Base-by-base conservation (phyloP, 2,329 filamentous ascomycete species). In the Lecanicillium sp. region DNA sequence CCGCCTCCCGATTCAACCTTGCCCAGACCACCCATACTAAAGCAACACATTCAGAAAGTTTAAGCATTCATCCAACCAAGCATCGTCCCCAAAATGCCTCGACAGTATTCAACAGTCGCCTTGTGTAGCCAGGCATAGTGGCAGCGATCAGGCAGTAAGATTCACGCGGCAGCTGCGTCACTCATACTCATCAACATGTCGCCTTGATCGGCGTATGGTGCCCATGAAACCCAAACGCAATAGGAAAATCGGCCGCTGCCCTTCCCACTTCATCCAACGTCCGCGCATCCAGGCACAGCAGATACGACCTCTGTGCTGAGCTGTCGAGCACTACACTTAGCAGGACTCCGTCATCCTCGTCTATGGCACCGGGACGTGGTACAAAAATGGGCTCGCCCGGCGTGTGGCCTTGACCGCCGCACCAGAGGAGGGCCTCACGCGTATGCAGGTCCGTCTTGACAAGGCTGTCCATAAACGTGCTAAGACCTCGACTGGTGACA, bases 341-440 rank as follows among this genome's bases (percentile, higher is more conserved):
- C 15, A 84, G 40, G 1, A 78, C 70, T 0, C 79, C 79, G 39
- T 78, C 76, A 47, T 85, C 81, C 51, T 84, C 80, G 0, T 62
- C 66, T 4, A 45, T 48, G 0, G 63, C 55, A 5, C 51, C 59
- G 4, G 64, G 61, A 7, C 59, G 51, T 1, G 70, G 61, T 2
- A 87, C 65, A 44, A 85, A 86, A 22, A 86, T 76, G 1, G 80
- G 67, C 55, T 86, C 83, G 2, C 81, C 75, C 0, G 83, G 82
- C 0, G 78, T 80, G 48, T 85, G 79, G 0, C 71, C 78, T 2
- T 60, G 53, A 0, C 65, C 63, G 0, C 65, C 65, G 9, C 71
- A 65, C 82, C 82, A 86, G 43, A 72, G 63, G 4, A 71, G 44
- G 0, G 65, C 63, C 19, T 67, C 63, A 9, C 70, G 60, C 0